Percentiles rank a stretch among this genome's conserved stretches.
phyloP scores from a whole-genome alignment of 192 early-diverging fungal species.

The Mortierella hygrophila region DNA sequence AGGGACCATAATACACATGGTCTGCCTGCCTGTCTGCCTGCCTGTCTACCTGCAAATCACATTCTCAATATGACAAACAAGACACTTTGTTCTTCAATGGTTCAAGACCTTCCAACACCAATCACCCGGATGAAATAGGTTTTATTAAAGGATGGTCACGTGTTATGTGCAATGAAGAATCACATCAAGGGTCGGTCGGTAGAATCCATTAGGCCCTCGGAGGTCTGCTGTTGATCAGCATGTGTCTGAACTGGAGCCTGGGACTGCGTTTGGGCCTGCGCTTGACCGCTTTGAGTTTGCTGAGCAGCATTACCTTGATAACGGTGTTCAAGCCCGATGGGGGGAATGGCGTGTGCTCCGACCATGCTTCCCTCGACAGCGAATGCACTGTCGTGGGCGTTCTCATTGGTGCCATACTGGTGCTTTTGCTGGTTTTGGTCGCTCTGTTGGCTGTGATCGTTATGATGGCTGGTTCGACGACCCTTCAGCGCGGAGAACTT shows the following conservation, averaged over 20 bases:
- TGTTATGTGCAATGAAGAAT: neutral
- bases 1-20: too few relatives aligned
- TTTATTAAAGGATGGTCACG: neutral
- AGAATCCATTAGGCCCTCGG: neutral
- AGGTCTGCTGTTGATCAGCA: neutral
- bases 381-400: conserved; percentile 28
- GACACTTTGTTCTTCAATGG: too few relatives aligned
- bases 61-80: too few relatives aligned
- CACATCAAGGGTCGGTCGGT: conserved; percentile 4
- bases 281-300: neutral
- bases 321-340: conserved; percentile 2
- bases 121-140: too few relatives aligned
- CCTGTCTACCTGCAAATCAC: too few relatives aligned
- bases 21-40: too few relatives aligned
- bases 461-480: neutral
- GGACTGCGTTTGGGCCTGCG: conserved; percentile 9
- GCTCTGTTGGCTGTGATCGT: neutral
- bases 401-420: conserved; percentile 11
- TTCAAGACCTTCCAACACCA: too few relatives aligned
- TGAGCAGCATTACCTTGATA: neutral
- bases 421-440: neutral
- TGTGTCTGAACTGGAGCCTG: neutral
- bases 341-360: conserved; percentile 37
- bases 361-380: conserved; percentile 7
- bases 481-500: conserved; percentile 7